Conservation (phyloP, 1,284 basidiomycete species). For the Pterulicium gracile region DNA sequence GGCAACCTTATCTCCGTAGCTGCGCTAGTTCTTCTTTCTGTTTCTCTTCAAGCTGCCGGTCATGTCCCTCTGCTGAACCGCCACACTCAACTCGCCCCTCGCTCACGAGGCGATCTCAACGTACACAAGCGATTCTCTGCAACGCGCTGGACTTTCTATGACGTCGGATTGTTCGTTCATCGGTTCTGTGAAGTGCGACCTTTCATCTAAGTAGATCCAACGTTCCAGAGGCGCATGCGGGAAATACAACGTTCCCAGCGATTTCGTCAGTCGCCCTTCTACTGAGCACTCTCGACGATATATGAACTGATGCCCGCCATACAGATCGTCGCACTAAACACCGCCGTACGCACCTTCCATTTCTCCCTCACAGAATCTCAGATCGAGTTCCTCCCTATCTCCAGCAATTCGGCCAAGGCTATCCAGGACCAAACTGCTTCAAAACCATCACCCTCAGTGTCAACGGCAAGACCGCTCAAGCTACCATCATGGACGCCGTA, state of each 20-base stretch:
- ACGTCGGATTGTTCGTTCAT: conserved; percentile 42
- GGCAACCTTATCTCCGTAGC: too few species aligned
- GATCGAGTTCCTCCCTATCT: conserved; percentile 6
- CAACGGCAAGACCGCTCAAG: conserved; percentile 49
- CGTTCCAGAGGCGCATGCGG: conserved; percentile 45
- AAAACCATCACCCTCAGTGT: conserved; percentile 53
- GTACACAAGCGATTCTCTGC: conserved; percentile 24
- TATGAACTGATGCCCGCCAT: conserved; percentile 14
- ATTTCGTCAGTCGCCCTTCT: conserved; percentile 38
- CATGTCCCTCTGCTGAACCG: conserved; percentile 23
- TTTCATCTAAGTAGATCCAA: conserved; percentile 1
- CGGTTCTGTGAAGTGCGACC: conserved; percentile 15
- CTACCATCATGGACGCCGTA: conserved; percentile 60
- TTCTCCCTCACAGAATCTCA: not conserved
- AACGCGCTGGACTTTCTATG: conserved; percentile 41
- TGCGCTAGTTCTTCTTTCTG: not conserved
- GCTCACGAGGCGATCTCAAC: conserved; percentile 26
- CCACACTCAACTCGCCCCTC: conserved; percentile 33
- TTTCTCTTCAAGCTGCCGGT: conserved; percentile 16
- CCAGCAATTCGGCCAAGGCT: conserved; percentile 42
- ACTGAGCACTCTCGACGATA: not conserved
- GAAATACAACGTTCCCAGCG: conserved; percentile 25
- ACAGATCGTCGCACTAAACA: conserved; percentile 33
- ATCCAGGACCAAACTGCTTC: conserved; percentile 54
- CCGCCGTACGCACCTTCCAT: conserved; percentile 19